phyloP scores from a whole-genome alignment of 31 red algal species.

The Porphyra umbilicalis region DNA sequence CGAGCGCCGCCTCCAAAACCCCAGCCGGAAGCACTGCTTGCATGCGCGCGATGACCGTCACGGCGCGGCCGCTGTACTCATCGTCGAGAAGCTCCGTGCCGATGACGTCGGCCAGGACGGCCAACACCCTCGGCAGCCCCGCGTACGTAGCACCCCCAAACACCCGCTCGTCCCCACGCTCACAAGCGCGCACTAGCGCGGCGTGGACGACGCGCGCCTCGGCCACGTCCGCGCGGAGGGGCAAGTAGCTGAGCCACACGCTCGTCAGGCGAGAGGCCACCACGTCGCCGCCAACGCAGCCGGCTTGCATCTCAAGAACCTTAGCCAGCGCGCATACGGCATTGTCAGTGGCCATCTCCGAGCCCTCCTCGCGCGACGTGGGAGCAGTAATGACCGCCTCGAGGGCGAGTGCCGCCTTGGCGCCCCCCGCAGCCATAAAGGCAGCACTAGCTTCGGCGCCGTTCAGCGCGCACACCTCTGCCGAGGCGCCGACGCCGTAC shows the following conservation, averaged over 20 bases:
- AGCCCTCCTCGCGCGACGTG: slow-evolving; percentile 31
- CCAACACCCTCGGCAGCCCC: slow-evolving; percentile 47
- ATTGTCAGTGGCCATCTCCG: slow-evolving; percentile 68
- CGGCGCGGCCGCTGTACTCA: slow-evolving; percentile 30
- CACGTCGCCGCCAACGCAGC: slow-evolving; percentile 18
- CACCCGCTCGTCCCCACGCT: slow-evolving; percentile 37
- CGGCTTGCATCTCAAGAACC: slow-evolving; percentile 61
- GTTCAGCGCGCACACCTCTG: slow-evolving; percentile 60
- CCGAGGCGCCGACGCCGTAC: slow-evolving; percentile 61
- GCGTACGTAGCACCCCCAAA: slow-evolving; percentile 31
- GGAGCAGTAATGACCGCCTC: slow-evolving; percentile 56
- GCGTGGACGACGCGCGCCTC: slow-evolving; percentile 68
- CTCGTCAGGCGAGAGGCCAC: neutral
- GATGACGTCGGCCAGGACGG: slow-evolving; percentile 35
- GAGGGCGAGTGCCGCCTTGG: slow-evolving; percentile 20
- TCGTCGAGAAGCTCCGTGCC: slow-evolving; percentile 48
- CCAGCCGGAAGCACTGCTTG: slow-evolving; percentile 40
- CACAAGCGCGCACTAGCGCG: slow-evolving; percentile 39
- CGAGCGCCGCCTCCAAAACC: slow-evolving; percentile 39
- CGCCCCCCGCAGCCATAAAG: slow-evolving; percentile 29
- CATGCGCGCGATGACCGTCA: slow-evolving; percentile 48
- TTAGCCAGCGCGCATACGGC: slow-evolving; percentile 73
- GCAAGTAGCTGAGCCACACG: slow-evolving; percentile 61
- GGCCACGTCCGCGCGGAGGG: slow-evolving; percentile 54
- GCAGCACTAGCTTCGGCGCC: slow-evolving; percentile 29